Evolutionary conservation across 2,329 filamentous ascomycete species (phyloP).

Genomic region (Laburnicola sp.): DNA sequence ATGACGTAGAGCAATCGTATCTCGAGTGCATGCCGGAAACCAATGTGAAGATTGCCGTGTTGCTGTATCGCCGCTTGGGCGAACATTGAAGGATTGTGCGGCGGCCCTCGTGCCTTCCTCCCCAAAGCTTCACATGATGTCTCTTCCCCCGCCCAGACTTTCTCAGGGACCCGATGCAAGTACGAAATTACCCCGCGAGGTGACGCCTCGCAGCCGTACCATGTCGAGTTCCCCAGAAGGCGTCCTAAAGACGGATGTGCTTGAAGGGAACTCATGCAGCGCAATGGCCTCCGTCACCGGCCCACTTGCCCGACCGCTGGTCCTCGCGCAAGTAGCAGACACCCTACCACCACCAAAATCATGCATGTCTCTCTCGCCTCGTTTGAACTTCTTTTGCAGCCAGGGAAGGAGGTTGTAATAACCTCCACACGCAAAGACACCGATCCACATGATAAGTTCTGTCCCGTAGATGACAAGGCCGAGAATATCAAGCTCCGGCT

Average conservation of each 20-base stretch:
- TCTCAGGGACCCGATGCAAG: background rate
- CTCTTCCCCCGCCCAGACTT: background rate
- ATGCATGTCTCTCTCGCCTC: conserved; percentile 12
- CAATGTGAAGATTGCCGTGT: background rate
- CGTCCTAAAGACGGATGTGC: conserved; percentile 66
- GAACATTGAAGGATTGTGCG: conserved; percentile 1
- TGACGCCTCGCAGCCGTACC: conserved; percentile 24
- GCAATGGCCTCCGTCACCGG: conserved; percentile 32
- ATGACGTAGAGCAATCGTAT: background rate
- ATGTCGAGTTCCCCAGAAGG: conserved; percentile 49
- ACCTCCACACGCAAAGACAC: conserved; percentile 66
- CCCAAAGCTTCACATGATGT: background rate
- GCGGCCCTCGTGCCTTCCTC: conserved; percentile 2
- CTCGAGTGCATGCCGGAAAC: background rate
- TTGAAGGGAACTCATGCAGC: conserved; percentile 59
- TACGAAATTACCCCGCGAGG: conserved; percentile 9
- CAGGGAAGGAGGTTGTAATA: conserved; percentile 67
- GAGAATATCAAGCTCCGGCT: conserved; percentile 60
- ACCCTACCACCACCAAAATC: background rate
- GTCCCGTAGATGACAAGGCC: conserved; percentile 69
- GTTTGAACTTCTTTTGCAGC: conserved; percentile 47
- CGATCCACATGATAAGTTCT: conserved; percentile 68
- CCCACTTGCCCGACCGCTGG: conserved; percentile 5
- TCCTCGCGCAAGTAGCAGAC: background rate
- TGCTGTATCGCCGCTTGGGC: background rate